Evolutionary conservation across 2,329 filamentous ascomycete genomes (phyloP), one percentile per base, ranked within the genome.

Genomic region (Fusarium agapanthi): DNA sequence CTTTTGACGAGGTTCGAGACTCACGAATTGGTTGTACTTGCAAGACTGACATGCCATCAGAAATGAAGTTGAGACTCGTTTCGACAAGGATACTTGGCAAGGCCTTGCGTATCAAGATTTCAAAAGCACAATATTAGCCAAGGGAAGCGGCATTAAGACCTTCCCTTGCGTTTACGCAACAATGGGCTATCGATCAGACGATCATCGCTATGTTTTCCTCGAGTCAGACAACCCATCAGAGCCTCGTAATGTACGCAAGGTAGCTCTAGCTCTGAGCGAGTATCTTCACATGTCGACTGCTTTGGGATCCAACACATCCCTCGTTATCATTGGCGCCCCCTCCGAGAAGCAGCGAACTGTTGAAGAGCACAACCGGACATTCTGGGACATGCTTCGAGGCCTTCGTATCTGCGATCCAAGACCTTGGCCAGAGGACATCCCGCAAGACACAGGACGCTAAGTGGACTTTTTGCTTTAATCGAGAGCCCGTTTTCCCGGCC

Each of bases 1-100:
- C 22, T 50, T 2, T 3, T 50, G 0, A 34, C 47, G 15, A 50
- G 47, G 47, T 50, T 7, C 11, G 28, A 1, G 4, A 9, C 14
- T 9, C 2, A 18, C 5, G 4, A 0, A 18, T n/a, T 0, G 0
- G 7, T 2, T 5, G 0, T 8, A 14, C 2, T 18, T n/a, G 7
- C 5, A 24, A 32, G 2, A 4, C 47, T 50, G 2, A 50, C 47
- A 10, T 11, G 11, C 6, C n/a, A 34, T 10, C 3, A 50, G 47
- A 5, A 50, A 7, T 1, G 8, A 50, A 11, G 47, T 50, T 14
- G 47, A 50, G 30, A 34, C 11, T 34, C 30, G 3, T 0, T 50
- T 50, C 12, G 15, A 24, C 16, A 24, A 50, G 8, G 8, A 50
- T 24, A 20, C 47, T 20, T 50, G 47, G 47, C 30, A 34, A 50